Evolutionary conservation across 2,329 filamentous ascomycete species (phyloP).

Genomic region (Dactylonectria estremocensis): DNA sequence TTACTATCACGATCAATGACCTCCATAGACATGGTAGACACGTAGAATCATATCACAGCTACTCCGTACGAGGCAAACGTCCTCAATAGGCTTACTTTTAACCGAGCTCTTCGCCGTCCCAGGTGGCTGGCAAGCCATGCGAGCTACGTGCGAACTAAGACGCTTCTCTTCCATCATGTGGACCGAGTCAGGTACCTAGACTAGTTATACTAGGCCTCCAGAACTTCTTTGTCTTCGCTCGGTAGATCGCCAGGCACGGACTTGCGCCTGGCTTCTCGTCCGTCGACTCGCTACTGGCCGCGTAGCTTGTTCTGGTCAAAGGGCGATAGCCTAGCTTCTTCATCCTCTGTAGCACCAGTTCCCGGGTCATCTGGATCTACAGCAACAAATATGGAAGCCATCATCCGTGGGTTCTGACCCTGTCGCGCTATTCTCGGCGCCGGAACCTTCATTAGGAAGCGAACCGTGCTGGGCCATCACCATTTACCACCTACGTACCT

Average conservation of each 20-base stretch:
- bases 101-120: slow-evolving; percentile 10
- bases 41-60: too few relatives aligned
- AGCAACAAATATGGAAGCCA: not conserved
- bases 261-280: slow-evolving; percentile 34
- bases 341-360: not conserved
- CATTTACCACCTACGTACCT: not conserved
- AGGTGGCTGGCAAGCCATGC: slow-evolving; percentile 21
- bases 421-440: slow-evolving; percentile 14
- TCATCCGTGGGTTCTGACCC: slow-evolving; percentile 1
- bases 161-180: slow-evolving; percentile 2
- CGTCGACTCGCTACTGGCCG: slow-evolving; percentile 27
- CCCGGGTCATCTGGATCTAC: not conserved
- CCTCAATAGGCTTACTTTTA: not conserved
- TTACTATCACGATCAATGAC: not conserved
- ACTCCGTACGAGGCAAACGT: too few relatives aligned
- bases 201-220: not conserved
- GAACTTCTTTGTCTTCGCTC: too few relatives aligned
- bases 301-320: slow-evolving; percentile 41
- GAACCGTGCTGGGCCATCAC: not conserved
- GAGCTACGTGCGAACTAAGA: not conserved
- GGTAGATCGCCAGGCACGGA: slow-evolving; percentile 47
- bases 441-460: slow-evolving; percentile 1
- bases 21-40: too few relatives aligned
- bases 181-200: slow-evolving; percentile 43
- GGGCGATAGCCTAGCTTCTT: slow-evolving; percentile 13